Evolutionary conservation across 2,329 filamentous ascomycete species (phyloP), one percentile per base, ranked within the genome.

Genomic region (Fusarium palustre): DNA sequence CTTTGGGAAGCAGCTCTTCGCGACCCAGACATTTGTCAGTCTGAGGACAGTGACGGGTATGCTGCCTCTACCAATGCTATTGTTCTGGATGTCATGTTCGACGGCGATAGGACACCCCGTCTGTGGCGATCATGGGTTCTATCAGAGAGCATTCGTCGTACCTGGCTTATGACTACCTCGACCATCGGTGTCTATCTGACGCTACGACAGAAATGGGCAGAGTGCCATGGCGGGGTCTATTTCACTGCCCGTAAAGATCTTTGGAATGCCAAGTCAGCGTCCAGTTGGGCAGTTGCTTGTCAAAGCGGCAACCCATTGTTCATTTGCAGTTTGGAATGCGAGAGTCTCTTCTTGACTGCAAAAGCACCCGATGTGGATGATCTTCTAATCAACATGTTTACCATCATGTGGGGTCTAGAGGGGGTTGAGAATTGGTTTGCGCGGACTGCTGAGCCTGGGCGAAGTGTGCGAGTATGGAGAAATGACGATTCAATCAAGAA

Each of bases 401-500:
- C 60, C 0, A 64, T 64, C 8, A 64, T 64, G 60, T 64, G 60
- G 60, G 59, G 60, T 1, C 38, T 56, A 4, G 60, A 64, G 13
- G 58, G 60, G 12, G 60, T 64, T 1, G 59, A 64, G 59, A 64
- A 64, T 10, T 64, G 60, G 60, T 31, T 58, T 34, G 50, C 52
- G 3, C 43, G 60, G 6, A 64, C 60, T 9, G 11, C 22, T 15
- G n/a, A 13, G 0, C 13, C 43, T 7, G 59, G 50, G 28, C 25
- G 38, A 0, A 11, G 7, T 6, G 16, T 58, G 1, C 24, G 4
- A 5, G 28, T 64, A 4, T 64, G 60, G 60, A 64, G 24, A 24
- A 8, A 46, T 11, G 6, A 15, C 12, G 7, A 18, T 30, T 4
- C 25, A 46, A 25, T 15, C 16, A 11, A 30, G 10, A 45, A 45